Evolutionary conservation across 257 asterid species (phyloP), one percentile per base, ranked within the genome.

Genomic region (Solanum arcanum): DNA sequence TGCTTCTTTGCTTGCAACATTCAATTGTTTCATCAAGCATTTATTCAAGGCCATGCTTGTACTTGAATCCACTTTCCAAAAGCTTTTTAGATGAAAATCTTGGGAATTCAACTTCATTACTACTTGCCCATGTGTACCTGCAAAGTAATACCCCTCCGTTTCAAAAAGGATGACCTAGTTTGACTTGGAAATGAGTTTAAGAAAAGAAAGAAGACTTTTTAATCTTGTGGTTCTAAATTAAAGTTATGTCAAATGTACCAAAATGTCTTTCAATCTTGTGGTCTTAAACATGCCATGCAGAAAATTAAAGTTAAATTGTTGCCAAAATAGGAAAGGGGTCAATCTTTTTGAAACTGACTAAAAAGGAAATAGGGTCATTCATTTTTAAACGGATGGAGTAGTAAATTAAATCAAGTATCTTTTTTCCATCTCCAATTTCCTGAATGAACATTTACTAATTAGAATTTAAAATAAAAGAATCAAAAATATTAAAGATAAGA

Each of bases 21-120:
- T 88, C 84, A 21, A 92, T 86, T 5, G 95, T 92, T 12, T 88
- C 97, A 70, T 93, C 94, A 44, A 88, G 91, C 91, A 94, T 94
- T 72, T 93, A 95, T 49, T 84, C 93, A 21, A 94, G 89, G 20
- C 95, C 95, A 5, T 94, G 87, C 64, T 91, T 88, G 31, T 62
- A 93, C 87, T 78, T 78, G 86, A 94, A 94, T 59, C 94, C 97
- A 69, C 87, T 88, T 69, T 86, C 91, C 90, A 83, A 69, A n/a
- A 94, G 89, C 42, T 91, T 94, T 60, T 90, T 90, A 2, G 92
- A 92, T 37, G 95, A 91, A 52, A 88, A 27, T 18, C 89, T 91
- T 1, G 92, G 33, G 5, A 44, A 23, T 60, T 87, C 91, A 13
- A 91, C 74, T 8, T 89, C 66, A n/a, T 42, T 9, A 44, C 86